These are phyloP conservation scores for Hypoxylon rubiginosum DNA, from an alignment of 2,329 filamentous ascomycete genomes.

Conservation along the genomic window DNA sequence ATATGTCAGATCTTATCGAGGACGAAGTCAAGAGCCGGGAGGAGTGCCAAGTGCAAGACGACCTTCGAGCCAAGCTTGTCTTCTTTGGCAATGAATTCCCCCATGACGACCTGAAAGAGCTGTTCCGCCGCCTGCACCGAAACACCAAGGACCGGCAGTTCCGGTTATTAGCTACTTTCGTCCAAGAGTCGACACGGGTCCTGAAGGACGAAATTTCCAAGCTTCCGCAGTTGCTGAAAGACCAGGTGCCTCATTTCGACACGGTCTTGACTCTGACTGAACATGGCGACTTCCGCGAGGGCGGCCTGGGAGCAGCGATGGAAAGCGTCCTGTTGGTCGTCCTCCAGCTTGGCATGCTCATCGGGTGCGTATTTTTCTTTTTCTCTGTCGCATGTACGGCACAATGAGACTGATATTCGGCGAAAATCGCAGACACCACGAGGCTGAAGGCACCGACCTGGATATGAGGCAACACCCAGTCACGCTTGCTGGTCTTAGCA, in stretches of 20 bases:
- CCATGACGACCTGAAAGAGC: slow-evolving; percentile 56
- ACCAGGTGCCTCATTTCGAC: slow-evolving; percentile 55
- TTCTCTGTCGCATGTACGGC: neutral
- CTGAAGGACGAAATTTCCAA: slow-evolving; percentile 56
- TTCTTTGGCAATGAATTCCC: slow-evolving; percentile 65
- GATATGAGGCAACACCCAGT: neutral
- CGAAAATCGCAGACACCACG: slow-evolving; percentile 47
- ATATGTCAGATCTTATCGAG: too few relatives aligned
- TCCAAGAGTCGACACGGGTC: slow-evolving; percentile 56
- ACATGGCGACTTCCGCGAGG: slow-evolving; percentile 56
- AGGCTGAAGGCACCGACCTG: slow-evolving; percentile 26
- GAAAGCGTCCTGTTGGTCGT: slow-evolving; percentile 59
- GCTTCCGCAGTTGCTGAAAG: slow-evolving; percentile 50
- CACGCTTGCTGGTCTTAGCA: slow-evolving; percentile 58
- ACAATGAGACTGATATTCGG: neutral
- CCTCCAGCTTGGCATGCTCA: slow-evolving; percentile 58
- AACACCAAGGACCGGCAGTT: slow-evolving; percentile 57
- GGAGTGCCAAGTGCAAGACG: too few relatives aligned
- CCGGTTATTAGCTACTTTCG: slow-evolving; percentile 56
- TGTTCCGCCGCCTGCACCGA: slow-evolving; percentile 56
- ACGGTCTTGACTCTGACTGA: slow-evolving; percentile 51
- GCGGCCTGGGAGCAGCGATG: slow-evolving; percentile 58
- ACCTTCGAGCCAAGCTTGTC: slow-evolving; percentile 46
- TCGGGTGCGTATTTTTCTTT: slow-evolving; percentile 54
- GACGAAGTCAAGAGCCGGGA: too few relatives aligned